Base-by-base conservation (phyloP, 805 yeast genomes). In the Candida boleticola region DNA sequence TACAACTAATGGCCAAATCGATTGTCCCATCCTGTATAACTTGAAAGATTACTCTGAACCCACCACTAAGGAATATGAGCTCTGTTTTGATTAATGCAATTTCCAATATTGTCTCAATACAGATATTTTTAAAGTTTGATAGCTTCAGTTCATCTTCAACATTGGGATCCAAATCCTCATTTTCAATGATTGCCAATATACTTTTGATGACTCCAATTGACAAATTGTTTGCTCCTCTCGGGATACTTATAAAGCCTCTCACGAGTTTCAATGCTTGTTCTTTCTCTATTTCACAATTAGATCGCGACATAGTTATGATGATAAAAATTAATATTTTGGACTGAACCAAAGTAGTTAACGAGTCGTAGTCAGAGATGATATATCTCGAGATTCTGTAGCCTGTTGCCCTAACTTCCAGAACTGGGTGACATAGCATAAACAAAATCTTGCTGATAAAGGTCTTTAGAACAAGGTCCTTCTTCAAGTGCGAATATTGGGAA, bases 301-400 rank as follows among this genome's bases (percentile, higher is more conserved):
- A 83, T 39, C 80, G 80, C 1, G 85, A 73, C 26, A 92, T 62
- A 0, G 95, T 74, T 13, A 80, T 69, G 1, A 86, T 77, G 4
- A 89, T 58, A 46, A 83, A 79, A 2, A 78, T 71, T 43, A 88
- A 87, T 3, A 87, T 55, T 43, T 81, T 76, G 26, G 79, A 62
- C 11, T 72, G 68, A 6, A 79, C 64, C 47, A 89, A 63, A 2
- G 72, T 60, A n/a, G 65, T 60, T 4, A 88, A 55, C 2, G 89
- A 77, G 5, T 74, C 76, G 11, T 68, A 55, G 45, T 77, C 77
- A 26, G 75, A 73, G 16, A 85, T 66, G 14, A 86, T 67, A 48
- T 84, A 76, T 14, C 97, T 67, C 18, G 89, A 73, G 1, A 89
- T 72, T 38, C 95, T 69, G 58, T 81, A 89, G 0, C 90, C 96